Evolutionary conservation across 202 grass and related monocot species (phyloP).

Genomic region (Eragrostis tef): DNA sequence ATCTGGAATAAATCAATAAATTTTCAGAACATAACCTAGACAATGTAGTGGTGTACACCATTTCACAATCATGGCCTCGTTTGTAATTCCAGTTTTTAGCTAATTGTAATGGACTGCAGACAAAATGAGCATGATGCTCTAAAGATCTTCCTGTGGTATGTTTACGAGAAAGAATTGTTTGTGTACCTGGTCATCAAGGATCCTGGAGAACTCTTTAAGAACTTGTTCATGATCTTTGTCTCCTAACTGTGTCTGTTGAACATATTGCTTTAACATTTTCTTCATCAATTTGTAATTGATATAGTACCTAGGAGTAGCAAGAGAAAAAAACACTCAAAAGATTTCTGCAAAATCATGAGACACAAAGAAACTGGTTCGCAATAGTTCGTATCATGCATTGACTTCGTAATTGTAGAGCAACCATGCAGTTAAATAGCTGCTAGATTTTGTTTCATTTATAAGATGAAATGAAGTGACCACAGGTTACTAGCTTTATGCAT

Average conservation of each 20-base stretch:
- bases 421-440: background rate
- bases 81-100: background rate
- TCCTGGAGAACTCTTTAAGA: constrained; percentile 87
- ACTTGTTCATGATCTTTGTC: constrained; percentile 69
- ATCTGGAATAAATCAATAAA: constrained; percentile 60
- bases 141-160: constrained; percentile 3
- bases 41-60: constrained; percentile 2
- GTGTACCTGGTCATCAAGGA: constrained; percentile 84
- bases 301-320: constrained; percentile 72
- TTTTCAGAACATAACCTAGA: constrained; percentile 30
- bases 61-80: background rate
- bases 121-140: constrained; percentile 1
- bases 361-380: background rate
- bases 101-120: background rate
- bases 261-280: constrained; percentile 92
- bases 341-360: constrained; percentile 2
- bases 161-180: constrained; percentile 22
- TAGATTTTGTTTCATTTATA: background rate
- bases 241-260: constrained; percentile 64
- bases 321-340: constrained; percentile 29
- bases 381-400: background rate
- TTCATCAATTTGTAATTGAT: constrained; percentile 97
- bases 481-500: background rate
- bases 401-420: constrained; percentile 13
- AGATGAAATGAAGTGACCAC: background rate